Conservation (phyloP, 2,329 filamentous ascomycete genomes). For the Beauveria australis region DNA sequence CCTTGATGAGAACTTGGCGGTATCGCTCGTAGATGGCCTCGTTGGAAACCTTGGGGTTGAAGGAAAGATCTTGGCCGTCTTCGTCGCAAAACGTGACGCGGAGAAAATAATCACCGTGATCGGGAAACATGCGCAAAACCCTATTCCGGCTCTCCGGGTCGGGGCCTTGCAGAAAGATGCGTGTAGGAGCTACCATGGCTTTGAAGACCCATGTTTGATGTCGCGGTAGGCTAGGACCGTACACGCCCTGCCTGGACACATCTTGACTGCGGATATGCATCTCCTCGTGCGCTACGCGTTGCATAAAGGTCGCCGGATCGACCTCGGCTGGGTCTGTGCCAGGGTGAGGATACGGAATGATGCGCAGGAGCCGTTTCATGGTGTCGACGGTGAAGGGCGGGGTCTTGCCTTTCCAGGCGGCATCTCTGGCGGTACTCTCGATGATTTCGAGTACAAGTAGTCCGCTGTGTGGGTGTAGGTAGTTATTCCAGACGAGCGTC, state of each 20-base stretch:
- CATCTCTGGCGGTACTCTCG: slow-evolving; percentile 19
- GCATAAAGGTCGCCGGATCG: slow-evolving; percentile 31
- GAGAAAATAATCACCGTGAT: slow-evolving; percentile 55
- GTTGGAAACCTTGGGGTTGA: slow-evolving; percentile 40
- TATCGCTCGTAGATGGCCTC: slow-evolving; percentile 51
- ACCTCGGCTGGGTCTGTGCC: slow-evolving; percentile 35
- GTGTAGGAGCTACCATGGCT: slow-evolving; percentile 50
- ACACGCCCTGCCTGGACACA: slow-evolving; percentile 18
- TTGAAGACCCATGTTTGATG: slow-evolving; percentile 46
- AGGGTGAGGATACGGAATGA: slow-evolving; percentile 47
- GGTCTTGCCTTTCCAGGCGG: slow-evolving; percentile 16
- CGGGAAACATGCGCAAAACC: slow-evolving; percentile 55
- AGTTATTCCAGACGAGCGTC: slow-evolving; percentile 54
- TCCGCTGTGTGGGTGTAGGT: slow-evolving; percentile 48
- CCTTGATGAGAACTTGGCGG: slow-evolving; percentile 45
- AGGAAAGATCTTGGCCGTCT: slow-evolving; percentile 54
- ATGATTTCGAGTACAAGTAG: slow-evolving; percentile 37
- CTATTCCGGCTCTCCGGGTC: slow-evolving; percentile 61
- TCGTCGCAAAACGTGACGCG: slow-evolving; percentile 70
- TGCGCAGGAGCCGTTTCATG: slow-evolving; percentile 41
- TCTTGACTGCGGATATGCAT: slow-evolving; percentile 22
- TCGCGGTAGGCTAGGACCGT: slow-evolving; percentile 21
- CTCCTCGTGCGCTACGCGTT: slow-evolving; percentile 33
- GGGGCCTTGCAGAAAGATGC: slow-evolving; percentile 49
- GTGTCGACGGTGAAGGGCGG: slow-evolving; percentile 42